These are phyloP conservation scores for Candolleomyces efflorescens DNA, from an alignment of 768 basidiomycete species.

Conservation along the genomic window DNA sequence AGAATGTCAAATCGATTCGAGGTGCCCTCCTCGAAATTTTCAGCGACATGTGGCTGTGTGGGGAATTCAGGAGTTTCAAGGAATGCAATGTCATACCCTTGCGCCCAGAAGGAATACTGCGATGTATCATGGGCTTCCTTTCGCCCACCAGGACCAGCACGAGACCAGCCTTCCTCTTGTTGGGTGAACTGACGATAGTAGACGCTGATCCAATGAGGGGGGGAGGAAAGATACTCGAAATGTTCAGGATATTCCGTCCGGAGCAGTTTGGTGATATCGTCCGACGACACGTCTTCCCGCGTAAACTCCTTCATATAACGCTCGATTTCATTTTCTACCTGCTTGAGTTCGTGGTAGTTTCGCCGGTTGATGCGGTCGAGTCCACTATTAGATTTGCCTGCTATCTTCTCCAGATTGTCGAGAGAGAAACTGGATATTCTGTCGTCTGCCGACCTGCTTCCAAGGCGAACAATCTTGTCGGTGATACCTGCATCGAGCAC, in stretches of 20 bases:
- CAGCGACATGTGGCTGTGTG: not conserved
- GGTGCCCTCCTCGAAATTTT: not conserved
- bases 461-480: slow-evolving; percentile 59
- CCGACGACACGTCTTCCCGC: slow-evolving; percentile 27
- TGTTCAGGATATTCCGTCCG: slow-evolving; percentile 45
- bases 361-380: slow-evolving; percentile 30
- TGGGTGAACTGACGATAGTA: slow-evolving; percentile 10
- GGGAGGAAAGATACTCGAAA: slow-evolving; percentile 31
- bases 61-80: slow-evolving; percentile 18
- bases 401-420: slow-evolving; percentile 49
- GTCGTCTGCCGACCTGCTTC: slow-evolving; percentile 59
- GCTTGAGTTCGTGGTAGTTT: slow-evolving; percentile 37
- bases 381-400: slow-evolving; percentile 27
- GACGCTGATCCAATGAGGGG: slow-evolving; percentile 46
- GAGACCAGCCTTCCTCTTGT: slow-evolving; percentile 2
- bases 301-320: slow-evolving; percentile 40
- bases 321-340: slow-evolving; percentile 41
- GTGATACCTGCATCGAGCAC: slow-evolving; percentile 67
- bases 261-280: slow-evolving; percentile 39
- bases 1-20: not conserved
- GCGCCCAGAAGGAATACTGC: slow-evolving; percentile 50
- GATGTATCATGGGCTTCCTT: not conserved
- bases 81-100: slow-evolving; percentile 44
- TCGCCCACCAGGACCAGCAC: not conserved
- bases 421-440: slow-evolving; percentile 58